Base-by-base conservation (phyloP, 768 basidiomycete genomes). In the Postia placenta region DNA sequence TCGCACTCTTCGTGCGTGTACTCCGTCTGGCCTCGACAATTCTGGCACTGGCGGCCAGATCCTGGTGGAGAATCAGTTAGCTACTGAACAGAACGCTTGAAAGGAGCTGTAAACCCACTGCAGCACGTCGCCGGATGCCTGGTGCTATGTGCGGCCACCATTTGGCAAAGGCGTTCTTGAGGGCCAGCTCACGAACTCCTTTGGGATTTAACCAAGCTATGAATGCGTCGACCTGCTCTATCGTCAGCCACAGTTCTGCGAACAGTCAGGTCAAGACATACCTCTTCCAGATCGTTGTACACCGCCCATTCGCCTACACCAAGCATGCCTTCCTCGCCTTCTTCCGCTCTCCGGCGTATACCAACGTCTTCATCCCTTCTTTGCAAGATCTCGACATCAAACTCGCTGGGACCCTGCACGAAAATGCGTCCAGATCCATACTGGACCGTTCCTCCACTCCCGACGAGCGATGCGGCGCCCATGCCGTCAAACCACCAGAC, bases 401-500 rank as follows among this genome's bases (percentile, higher is more conserved):
- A 79, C 56, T 85, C 80, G 55, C 85, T 88, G 22, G 91, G 90
- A 0, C 95, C 96, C 66, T 99, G 96, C 24, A 99, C 67, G 64
- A 97, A 96, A 42, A 99, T 61, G 45, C 95, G 73, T 4, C 93
- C 96, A 17, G 92, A 84, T 9, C 92, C 92, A 60, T 91, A 95
- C 64, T 85, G 78, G 24, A 85, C 78, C 24, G 82, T 78, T 3
- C 87, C 88, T 14, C 88, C 88, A 54, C 80, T 83, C 35, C 83
- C 85, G 49, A 92, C 72, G 45, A 95, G 68, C 39, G 85, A 83
- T 41, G 83, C 85, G 4, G 85, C 83, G 5, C 95, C 95, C 75
- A 93, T 79, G 9, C 95, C 95, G 67, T 99, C 95, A 63, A 97
- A 91, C 95, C 95, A 99, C 95, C 95, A 99, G 51, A 96, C 74